Evolutionary conservation across 2,329 filamentous ascomycete species (phyloP).

Genomic region (Ceratocystis variospora): DNA sequence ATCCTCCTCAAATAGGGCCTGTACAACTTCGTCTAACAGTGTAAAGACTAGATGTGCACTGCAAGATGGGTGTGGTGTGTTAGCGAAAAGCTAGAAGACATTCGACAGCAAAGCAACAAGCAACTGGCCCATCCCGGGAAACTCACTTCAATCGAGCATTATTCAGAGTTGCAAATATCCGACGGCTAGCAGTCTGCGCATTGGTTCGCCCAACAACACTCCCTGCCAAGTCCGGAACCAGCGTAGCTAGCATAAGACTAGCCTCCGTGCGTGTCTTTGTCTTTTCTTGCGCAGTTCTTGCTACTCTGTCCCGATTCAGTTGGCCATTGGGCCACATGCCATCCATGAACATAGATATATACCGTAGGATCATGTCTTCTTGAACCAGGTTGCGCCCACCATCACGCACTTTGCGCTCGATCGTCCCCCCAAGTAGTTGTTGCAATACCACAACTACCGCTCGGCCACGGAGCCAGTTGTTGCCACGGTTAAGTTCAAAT

Average conservation of each 20-base stretch:
- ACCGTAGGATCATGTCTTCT: conserved; percentile 65
- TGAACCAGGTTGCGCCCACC: conserved; percentile 58
- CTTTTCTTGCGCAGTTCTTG: conserved; percentile 59
- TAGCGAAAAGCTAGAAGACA: neutral
- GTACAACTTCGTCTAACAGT: conserved; percentile 55
- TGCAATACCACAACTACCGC: conserved; percentile 94
- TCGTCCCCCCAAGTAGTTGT: conserved; percentile 86
- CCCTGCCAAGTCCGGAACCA: conserved; percentile 80
- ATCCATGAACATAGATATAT: conserved; percentile 59
- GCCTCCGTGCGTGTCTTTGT: conserved; percentile 73
- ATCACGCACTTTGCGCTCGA: conserved; percentile 89
- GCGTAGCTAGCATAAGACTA: conserved; percentile 71
- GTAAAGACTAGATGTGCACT: conserved; percentile 57
- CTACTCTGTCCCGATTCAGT: conserved; percentile 34
- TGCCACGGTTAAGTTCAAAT: conserved; percentile 86
- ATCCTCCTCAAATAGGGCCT: conserved; percentile 42
- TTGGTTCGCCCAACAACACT: conserved; percentile 89
- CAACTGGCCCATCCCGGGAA: neutral
- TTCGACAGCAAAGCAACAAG: neutral
- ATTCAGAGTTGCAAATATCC: conserved; percentile 82
- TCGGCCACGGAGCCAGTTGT: conserved; percentile 91
- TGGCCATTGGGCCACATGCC: conserved; percentile 69
- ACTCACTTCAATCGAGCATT: conserved; percentile 79
- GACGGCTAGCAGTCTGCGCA: conserved; percentile 76
- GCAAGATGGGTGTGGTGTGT: conserved; percentile 20